phyloP scores from a whole-genome alignment of 495 filamentous ascomycete species.

The Thermochaetoides thermophila region DNA sequence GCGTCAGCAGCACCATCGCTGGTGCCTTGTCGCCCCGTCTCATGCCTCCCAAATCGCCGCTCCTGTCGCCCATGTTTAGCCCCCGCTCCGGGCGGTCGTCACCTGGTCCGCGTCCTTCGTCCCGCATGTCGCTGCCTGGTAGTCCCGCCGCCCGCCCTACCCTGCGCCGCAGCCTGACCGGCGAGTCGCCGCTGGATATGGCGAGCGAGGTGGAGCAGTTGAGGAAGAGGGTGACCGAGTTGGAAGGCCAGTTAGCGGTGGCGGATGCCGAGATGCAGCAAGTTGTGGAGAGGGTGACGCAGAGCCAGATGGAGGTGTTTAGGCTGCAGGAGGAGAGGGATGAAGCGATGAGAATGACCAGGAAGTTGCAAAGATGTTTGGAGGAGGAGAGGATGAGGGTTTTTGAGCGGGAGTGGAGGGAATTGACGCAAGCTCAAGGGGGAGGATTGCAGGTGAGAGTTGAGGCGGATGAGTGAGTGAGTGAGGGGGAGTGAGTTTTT shows the following conservation, averaged over 20 bases:
- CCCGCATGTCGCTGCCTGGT: constrained; percentile 28
- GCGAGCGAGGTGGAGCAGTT: constrained; percentile 56
- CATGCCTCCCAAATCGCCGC: constrained; percentile 40
- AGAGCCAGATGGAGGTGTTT: constrained; percentile 86
- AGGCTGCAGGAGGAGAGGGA: constrained; percentile 85
- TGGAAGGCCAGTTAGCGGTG: constrained; percentile 67
- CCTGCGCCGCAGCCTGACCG: constrained; percentile 23
- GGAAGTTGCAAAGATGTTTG: constrained; percentile 47
- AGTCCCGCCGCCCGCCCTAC: constrained; percentile 6
- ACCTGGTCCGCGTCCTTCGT: constrained; percentile 14
- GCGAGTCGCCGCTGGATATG: constrained; percentile 30
- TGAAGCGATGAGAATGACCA: constrained; percentile 69
- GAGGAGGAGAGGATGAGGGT: constrained; percentile 32
- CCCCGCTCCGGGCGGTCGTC: constrained; percentile 20
- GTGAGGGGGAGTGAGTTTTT: background rate
- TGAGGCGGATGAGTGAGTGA: background rate
- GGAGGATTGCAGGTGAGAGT: too few relatives aligned
- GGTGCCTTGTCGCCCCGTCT: constrained; percentile 5
- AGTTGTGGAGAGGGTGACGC: constrained; percentile 82
- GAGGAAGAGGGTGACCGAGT: constrained; percentile 46
- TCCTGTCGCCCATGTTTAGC: constrained; percentile 50
- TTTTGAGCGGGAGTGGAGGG: constrained; percentile 32
- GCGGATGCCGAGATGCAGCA: constrained; percentile 91
- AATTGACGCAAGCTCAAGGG: too few relatives aligned
- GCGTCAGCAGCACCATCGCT: constrained; percentile 22